Percentiles rank a stretch among this genome's conserved stretches.
These are phyloP conservation scores for Taphrina populina DNA, from an alignment of 1,139 yeast genomes.

Conservation along the genomic window DNA sequence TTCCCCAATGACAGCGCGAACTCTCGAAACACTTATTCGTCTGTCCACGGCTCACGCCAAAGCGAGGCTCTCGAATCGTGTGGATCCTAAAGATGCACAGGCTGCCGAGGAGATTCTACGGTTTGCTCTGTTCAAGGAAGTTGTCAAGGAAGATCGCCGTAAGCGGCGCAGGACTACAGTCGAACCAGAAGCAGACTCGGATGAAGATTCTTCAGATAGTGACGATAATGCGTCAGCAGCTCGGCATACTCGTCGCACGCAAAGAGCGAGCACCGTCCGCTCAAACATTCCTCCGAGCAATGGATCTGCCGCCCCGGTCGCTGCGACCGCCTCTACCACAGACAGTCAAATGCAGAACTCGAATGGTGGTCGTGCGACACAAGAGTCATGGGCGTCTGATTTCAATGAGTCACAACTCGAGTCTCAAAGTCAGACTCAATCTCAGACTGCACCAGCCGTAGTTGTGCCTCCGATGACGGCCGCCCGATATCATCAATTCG, in stretches of 20 bases:
- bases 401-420: constrained; percentile 24
- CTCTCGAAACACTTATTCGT: constrained; percentile 93
- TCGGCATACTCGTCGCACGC: constrained; percentile 8
- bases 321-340: constrained; percentile 25
- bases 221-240: constrained; percentile 42
- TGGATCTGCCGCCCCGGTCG: constrained; percentile 36
- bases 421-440: constrained; percentile 10
- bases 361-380: constrained; percentile 27
- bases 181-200: constrained; percentile 41
- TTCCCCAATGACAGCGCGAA: constrained; percentile 96
- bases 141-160: constrained; percentile 46
- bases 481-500: constrained; percentile 41
- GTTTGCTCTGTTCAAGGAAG: constrained; percentile 82
- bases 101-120: constrained; percentile 83
- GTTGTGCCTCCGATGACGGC: constrained; percentile 38
- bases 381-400: constrained; percentile 35
- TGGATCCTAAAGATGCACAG: constrained; percentile 75
- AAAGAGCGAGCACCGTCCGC: constrained; percentile 16
- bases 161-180: constrained; percentile 42
- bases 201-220: constrained; percentile 41
- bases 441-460: constrained; percentile 34
- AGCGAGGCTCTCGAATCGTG: constrained; percentile 72
- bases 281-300: constrained; percentile 5
- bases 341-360: constrained; percentile 38
- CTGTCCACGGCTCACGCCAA: constrained; percentile 96